Conservation (phyloP, 768 basidiomycete species). For the Leccinum subgranulosum region DNA sequence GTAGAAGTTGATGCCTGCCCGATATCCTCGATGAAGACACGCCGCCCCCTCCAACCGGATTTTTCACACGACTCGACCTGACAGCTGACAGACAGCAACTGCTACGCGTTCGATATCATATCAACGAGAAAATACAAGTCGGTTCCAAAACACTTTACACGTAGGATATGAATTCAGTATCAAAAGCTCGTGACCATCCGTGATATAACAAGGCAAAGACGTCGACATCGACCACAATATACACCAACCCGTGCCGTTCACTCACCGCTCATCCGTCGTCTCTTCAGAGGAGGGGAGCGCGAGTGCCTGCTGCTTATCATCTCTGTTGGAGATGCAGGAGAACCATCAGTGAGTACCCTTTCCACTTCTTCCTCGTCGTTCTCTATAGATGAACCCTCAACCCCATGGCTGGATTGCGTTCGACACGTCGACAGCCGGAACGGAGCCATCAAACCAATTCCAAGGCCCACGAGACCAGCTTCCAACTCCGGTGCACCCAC, state of each 20-base stretch:
- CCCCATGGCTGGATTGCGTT: conserved; percentile 17
- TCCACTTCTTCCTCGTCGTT: conserved; percentile 36
- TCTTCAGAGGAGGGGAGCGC: conserved; percentile 47
- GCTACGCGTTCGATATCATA: not conserved
- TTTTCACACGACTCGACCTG: conserved; percentile 23
- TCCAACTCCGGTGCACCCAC: conserved; percentile 28
- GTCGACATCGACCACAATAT: conserved; percentile 13
- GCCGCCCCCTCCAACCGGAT: conserved; percentile 8
- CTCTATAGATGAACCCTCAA: conserved; percentile 15
- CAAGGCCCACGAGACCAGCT: conserved; percentile 36
- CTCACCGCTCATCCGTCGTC: conserved; percentile 40
- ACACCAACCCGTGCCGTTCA: conserved; percentile 19
- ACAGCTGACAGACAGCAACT: conserved; percentile 6
- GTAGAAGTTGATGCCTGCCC: conserved; percentile 24
- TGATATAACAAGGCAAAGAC: conserved; percentile 13
- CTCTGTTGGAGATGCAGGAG: conserved; percentile 22
- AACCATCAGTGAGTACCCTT: conserved; percentile 22
- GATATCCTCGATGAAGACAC: conserved; percentile 29
- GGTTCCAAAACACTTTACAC: conserved; percentile 33
- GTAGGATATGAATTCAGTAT: conserved; percentile 25
- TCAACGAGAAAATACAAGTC: conserved; percentile 23
- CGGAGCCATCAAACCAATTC: conserved; percentile 48
- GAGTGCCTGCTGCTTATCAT: conserved; percentile 15
- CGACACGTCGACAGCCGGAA: conserved; percentile 46
- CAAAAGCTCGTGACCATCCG: conserved; percentile 9